Conservation (phyloP, 2,329 filamentous ascomycete genomes). For the Penicillium digitatum region DNA sequence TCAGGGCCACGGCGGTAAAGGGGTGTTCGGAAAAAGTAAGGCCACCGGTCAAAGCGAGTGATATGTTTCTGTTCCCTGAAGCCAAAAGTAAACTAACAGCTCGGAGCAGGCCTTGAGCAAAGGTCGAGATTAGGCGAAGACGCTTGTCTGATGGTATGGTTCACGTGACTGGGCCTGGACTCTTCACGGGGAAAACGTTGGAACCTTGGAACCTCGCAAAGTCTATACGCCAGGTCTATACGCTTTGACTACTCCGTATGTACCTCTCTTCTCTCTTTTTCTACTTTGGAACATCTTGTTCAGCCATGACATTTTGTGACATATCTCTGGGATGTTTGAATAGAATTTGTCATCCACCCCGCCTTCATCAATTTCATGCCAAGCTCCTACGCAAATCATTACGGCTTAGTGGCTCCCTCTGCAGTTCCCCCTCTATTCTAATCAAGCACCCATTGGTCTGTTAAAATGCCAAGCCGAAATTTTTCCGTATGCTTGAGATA, state of each 20-base stretch:
- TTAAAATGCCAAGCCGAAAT: not conserved
- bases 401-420: not conserved
- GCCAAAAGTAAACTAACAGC: not conserved
- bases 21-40: not conserved
- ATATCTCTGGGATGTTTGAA: not conserved
- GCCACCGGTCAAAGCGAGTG: not conserved
- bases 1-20: not conserved
- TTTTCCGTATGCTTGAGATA: not conserved
- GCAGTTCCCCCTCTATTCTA: not conserved
- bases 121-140: constrained; percentile 6
- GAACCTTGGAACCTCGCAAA: not conserved
- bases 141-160: constrained; percentile 12
- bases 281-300: not conserved
- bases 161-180: constrained; percentile 25
- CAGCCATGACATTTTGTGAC: not conserved
- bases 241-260: no score
- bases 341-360: not conserved
- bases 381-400: not conserved
- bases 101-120: not conserved
- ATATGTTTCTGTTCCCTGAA: not conserved
- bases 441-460: not conserved
- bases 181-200: not conserved
- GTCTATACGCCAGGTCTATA: no score
- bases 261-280: constrained; percentile 8
- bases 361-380: not conserved